These are phyloP conservation scores for Vigna radiata DNA, from an alignment of 306 rosid genomes.

Conservation along the genomic window DNA sequence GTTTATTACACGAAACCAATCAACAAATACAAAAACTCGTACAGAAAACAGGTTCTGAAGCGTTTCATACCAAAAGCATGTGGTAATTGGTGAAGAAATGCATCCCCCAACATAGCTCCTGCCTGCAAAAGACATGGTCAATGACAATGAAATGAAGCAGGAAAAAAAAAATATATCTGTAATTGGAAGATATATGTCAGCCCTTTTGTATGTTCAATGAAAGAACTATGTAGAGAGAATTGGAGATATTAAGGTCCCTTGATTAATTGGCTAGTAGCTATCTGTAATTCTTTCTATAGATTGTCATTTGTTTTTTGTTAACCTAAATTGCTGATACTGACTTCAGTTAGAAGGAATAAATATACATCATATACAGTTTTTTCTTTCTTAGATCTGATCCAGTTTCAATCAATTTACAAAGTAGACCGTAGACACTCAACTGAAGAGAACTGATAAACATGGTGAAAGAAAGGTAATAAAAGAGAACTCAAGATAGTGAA, in stretches of 20 bases:
- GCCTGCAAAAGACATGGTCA: slow-evolving; percentile 65
- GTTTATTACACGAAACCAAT: background rate
- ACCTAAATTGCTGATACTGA: background rate
- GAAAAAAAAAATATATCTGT: background rate
- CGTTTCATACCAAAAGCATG: slow-evolving; percentile 89
- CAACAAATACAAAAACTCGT: slow-evolving; percentile 18
- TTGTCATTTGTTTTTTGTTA: background rate
- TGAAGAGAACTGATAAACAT: background rate
- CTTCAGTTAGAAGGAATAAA: background rate
- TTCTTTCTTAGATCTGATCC: background rate
- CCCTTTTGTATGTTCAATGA: too few species aligned
- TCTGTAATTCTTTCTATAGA: background rate
- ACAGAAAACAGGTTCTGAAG: slow-evolving; percentile 29
- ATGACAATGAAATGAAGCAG: slow-evolving; percentile 38
- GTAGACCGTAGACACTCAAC: slow-evolving; percentile 26
- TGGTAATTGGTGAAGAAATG: slow-evolving; percentile 97
- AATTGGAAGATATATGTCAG: background rate
- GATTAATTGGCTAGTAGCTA: background rate
- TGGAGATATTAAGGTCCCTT: background rate
- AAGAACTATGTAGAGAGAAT: background rate
- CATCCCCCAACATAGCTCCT: slow-evolving; percentile 99
- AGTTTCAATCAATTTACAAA: slow-evolving; percentile 20
- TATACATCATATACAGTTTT: background rate
- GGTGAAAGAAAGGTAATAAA: slow-evolving; percentile 18
- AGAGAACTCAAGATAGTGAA: slow-evolving; percentile 38